Conservation (phyloP, 225 moss, liverwort and hornwort species). For the Anthoceros angustus region DNA sequence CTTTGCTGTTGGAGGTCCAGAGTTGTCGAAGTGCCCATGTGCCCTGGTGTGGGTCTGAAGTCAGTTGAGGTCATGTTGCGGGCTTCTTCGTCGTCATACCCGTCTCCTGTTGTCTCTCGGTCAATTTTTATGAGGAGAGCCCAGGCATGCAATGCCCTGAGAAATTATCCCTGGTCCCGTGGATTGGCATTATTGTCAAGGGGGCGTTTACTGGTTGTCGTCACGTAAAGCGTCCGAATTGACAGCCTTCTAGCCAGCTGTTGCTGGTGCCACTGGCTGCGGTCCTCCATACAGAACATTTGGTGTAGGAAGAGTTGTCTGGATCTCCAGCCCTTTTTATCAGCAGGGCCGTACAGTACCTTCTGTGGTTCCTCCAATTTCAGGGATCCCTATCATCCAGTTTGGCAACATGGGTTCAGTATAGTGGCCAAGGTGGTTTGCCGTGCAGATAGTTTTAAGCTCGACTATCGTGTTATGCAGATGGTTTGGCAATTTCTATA, state of each 20-base stretch:
- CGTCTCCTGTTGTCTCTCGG: slow-evolving; percentile 44
- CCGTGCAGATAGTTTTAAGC: too few relatives aligned
- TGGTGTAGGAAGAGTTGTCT: too few relatives aligned
- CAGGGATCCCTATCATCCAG: too few relatives aligned
- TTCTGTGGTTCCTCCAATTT: too few relatives aligned
- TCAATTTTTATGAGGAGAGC: slow-evolving; percentile 42
- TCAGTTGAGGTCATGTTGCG: slow-evolving; percentile 55
- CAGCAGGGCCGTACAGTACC: too few relatives aligned
- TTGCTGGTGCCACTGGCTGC: slow-evolving; percentile 27
- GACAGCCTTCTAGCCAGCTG: slow-evolving; percentile 30
- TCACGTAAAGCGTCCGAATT: slow-evolving; percentile 36
- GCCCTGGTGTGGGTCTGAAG: slow-evolving; percentile 48
- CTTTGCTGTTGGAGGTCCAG: slow-evolving; percentile 99
- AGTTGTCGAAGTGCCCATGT: slow-evolving; percentile 59
- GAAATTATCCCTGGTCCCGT: slow-evolving; percentile 35
- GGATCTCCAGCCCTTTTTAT: too few relatives aligned
- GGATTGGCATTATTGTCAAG: slow-evolving; percentile 29
- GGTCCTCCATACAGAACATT: too few relatives aligned
- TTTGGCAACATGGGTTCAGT: too few relatives aligned
- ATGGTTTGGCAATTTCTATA: too few relatives aligned
- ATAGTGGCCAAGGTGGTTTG: too few relatives aligned
- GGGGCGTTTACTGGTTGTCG: slow-evolving; percentile 19
- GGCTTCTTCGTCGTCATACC: slow-evolving; percentile 29
- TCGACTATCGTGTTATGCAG: too few relatives aligned
- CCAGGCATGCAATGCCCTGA: slow-evolving; percentile 18